These are phyloP conservation scores for Dujonia santamariae DNA, from an alignment of 1,139 yeast species.

Conservation along the genomic window DNA sequence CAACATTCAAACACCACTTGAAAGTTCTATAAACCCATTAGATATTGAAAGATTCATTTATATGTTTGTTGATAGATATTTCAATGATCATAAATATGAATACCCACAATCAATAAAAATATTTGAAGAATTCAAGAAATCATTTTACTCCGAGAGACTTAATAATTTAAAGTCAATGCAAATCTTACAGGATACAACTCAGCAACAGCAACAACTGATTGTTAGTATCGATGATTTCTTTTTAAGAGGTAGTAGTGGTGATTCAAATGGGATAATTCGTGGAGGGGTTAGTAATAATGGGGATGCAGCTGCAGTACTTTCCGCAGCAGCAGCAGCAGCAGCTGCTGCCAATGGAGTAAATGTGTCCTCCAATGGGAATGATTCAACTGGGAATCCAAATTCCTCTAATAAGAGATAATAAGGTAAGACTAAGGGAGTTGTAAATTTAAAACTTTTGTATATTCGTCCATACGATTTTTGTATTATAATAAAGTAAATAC, in stretches of 20 bases:
- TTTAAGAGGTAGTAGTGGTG: slow-evolving; percentile 13
- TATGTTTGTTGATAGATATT: slow-evolving; percentile 48
- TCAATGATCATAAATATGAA: slow-evolving; percentile 40
- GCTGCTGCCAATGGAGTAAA: background rate
- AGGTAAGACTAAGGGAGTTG: too few species aligned
- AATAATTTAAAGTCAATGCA: slow-evolving; percentile 30
- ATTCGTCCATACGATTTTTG: too few species aligned
- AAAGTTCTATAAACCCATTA: slow-evolving; percentile 27
- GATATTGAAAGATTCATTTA: slow-evolving; percentile 49
- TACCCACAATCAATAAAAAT: slow-evolving; percentile 49
- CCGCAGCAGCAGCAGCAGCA: slow-evolving; percentile 5
- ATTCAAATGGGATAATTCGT: slow-evolving; percentile 5
- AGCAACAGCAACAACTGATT: slow-evolving; percentile 16
- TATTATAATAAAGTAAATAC: too few species aligned
- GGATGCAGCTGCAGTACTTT: slow-evolving; percentile 3
- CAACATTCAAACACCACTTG: slow-evolving; percentile 7
- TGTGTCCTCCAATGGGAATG: slow-evolving; percentile 2
- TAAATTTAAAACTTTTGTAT: too few species aligned
- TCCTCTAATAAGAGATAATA: too few species aligned
- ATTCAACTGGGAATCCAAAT: slow-evolving; percentile 1
- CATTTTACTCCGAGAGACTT: slow-evolving; percentile 50
- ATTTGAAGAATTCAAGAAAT: slow-evolving; percentile 48
- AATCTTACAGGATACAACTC: slow-evolving; percentile 15
- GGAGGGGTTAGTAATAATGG: slow-evolving; percentile 2
- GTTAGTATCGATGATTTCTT: slow-evolving; percentile 37